Percentiles rank a stretch among this genome's conserved stretches.
These are phyloP conservation scores for Phytophthora europaea DNA, from an alignment of 352 stramenopile species.

Conservation along the genomic window DNA sequence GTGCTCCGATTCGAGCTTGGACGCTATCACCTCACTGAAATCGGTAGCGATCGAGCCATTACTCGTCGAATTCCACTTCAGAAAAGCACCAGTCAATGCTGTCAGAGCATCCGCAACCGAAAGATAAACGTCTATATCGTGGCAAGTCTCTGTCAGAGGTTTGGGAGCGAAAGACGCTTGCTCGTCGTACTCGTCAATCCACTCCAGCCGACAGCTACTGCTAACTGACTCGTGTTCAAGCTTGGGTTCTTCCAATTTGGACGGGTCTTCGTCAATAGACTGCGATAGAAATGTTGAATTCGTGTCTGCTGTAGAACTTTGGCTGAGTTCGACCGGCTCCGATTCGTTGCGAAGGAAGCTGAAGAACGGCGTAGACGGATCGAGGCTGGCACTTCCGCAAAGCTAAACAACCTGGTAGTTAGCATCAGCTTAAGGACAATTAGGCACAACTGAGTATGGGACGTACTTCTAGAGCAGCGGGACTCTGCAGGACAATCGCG, in stretches of 20 bases:
- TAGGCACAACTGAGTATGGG: background rate
- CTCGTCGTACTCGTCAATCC: slow-evolving; percentile 60
- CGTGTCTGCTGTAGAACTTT: background rate
- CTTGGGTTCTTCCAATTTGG: slow-evolving; percentile 7
- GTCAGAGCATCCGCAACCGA: slow-evolving; percentile 41
- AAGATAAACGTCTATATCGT: slow-evolving; percentile 54
- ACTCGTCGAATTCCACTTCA: slow-evolving; percentile 45
- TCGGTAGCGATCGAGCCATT: slow-evolving; percentile 13
- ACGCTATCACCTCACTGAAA: slow-evolving; percentile 40
- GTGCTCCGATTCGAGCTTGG: slow-evolving; percentile 14
- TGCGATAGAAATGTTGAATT: slow-evolving; percentile 14
- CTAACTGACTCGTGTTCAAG: background rate
- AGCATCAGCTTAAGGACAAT: background rate
- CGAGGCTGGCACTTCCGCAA: slow-evolving; percentile 39
- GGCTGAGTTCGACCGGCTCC: slow-evolving; percentile 6
- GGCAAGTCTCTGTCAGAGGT: slow-evolving; percentile 39
- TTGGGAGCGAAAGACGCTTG: slow-evolving; percentile 36
- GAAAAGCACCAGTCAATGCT: slow-evolving; percentile 40
- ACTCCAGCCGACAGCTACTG: slow-evolving; percentile 57
- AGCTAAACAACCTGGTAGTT: slow-evolving; percentile 24
- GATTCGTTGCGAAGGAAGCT: slow-evolving; percentile 36
- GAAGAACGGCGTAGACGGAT: slow-evolving; percentile 43
- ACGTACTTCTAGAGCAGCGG: slow-evolving; percentile 53
- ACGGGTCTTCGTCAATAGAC: slow-evolving; percentile 16
- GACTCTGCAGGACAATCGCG: slow-evolving; percentile 45